These are phyloP conservation scores for Pisolithus microcarpus DNA, from an alignment of 768 basidiomycete species.

Conservation along the genomic window DNA sequence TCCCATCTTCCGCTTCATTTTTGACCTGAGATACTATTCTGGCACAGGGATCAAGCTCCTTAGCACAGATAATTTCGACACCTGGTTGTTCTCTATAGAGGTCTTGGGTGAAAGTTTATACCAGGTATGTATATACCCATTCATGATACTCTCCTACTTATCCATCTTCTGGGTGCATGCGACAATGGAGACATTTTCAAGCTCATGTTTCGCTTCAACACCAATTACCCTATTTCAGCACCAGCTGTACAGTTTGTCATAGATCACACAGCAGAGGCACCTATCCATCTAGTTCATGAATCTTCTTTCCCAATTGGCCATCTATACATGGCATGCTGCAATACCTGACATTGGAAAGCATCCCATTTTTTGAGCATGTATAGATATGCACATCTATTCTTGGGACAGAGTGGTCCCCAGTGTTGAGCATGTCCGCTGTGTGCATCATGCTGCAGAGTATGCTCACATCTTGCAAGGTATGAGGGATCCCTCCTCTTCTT, in stretches of 20 bases:
- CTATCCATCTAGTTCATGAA: conserved; percentile 66
- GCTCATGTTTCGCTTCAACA: conserved; percentile 62
- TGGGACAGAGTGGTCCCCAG: conserved; percentile 85
- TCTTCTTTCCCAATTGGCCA: background rate
- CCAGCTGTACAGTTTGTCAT: conserved; percentile 87
- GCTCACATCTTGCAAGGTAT: conserved; percentile 86
- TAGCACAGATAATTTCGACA: conserved; percentile 68
- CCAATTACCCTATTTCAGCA: conserved; percentile 77
- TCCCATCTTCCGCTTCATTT: conserved; percentile 6
- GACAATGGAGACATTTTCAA: conserved; percentile 67
- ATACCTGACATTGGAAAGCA: background rate
- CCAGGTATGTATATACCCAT: conserved; percentile 36
- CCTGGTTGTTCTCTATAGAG: conserved; percentile 74
- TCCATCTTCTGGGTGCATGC: background rate
- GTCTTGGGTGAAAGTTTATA: conserved; percentile 82
- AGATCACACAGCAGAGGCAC: conserved; percentile 54
- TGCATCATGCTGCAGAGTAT: conserved; percentile 87
- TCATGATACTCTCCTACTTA: conserved; percentile 1
- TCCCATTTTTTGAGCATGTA: conserved; percentile 11
- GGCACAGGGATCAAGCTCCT: conserved; percentile 64
- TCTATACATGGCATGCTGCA: conserved; percentile 3
- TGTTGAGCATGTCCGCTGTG: conserved; percentile 73
- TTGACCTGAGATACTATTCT: background rate
- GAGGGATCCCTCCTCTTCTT: background rate
- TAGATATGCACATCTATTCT: conserved; percentile 89